A percentile compares a stretch with the other conserved stretches of the same genome.
These are phyloP conservation scores for Tetracladium setigerum DNA, from an alignment of 495 filamentous ascomycete genomes.

Conservation along the genomic window DNA sequence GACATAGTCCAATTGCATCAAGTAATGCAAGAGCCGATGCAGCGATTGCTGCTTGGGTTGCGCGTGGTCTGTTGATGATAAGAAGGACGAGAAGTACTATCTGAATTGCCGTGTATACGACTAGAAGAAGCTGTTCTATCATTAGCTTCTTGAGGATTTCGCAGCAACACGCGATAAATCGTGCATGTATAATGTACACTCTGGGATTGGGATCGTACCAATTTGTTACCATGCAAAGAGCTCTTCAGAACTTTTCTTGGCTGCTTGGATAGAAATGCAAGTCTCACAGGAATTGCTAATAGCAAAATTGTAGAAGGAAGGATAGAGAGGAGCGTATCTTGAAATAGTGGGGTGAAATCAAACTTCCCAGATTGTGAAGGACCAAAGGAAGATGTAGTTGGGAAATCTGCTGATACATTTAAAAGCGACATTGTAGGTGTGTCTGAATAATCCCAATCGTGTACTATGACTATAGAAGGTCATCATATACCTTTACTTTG, in stretches of 20 bases:
- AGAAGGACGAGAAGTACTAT: slow-evolving; percentile 7
- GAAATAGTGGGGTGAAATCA: slow-evolving; percentile 56
- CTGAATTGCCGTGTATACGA: slow-evolving; percentile 13
- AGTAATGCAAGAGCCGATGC: slow-evolving; percentile 7
- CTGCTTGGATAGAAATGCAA: slow-evolving; percentile 36
- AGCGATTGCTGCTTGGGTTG: slow-evolving; percentile 8
- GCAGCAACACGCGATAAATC: too few species aligned
- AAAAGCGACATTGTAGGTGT: too few species aligned
- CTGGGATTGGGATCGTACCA: slow-evolving; percentile 5
- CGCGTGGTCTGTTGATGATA: not conserved
- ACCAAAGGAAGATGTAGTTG: slow-evolving; percentile 7
- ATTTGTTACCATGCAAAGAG: slow-evolving; percentile 15
- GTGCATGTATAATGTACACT: too few species aligned
- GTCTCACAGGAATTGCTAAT: slow-evolving; percentile 36
- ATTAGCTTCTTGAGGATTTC: slow-evolving; percentile 1
- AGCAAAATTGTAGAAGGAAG: slow-evolving; percentile 42
- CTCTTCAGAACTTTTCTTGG: slow-evolving; percentile 34
- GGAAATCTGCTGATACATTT: too few species aligned
- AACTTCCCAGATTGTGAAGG: slow-evolving; percentile 24
- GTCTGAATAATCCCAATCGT: too few species aligned
- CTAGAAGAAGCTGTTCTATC: slow-evolving; percentile 7
- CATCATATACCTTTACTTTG: too few species aligned
- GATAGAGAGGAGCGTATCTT: slow-evolving; percentile 46
- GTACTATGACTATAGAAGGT: too few species aligned
- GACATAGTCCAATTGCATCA: slow-evolving; percentile 11